These are phyloP conservation scores for Penicillium chermesinum DNA, from an alignment of 495 filamentous ascomycete genomes.

Conservation along the genomic window DNA sequence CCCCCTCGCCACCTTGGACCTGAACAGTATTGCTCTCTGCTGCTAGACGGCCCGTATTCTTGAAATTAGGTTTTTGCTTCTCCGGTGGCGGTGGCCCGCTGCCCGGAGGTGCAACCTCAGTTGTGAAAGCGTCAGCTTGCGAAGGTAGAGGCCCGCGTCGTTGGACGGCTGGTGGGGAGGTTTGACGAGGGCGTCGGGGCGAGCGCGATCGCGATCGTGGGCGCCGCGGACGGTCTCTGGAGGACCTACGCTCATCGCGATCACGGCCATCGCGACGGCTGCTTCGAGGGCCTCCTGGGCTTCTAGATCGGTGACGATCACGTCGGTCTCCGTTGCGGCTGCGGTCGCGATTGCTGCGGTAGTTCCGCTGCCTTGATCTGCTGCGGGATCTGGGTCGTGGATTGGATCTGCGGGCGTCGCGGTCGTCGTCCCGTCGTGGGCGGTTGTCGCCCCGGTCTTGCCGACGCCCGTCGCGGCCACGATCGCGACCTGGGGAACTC, in stretches of 20 bases:
- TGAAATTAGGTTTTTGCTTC: conserved; percentile 86
- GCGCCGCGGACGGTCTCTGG: conserved; percentile 21
- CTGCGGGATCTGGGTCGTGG: conserved; percentile 30
- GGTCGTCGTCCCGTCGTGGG: conserved; percentile 23
- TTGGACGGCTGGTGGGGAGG: conserved; percentile 24
- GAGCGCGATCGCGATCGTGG: conserved; percentile 30
- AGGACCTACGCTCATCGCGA: conserved; percentile 20
- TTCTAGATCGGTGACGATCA: conserved; percentile 22
- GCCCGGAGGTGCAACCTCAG: conserved; percentile 38
- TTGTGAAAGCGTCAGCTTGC: conserved; percentile 62
- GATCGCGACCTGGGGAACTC: not conserved
- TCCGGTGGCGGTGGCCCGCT: conserved; percentile 39
- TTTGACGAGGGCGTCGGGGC: conserved; percentile 27
- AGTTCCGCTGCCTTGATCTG: conserved; percentile 18
- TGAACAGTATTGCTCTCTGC: conserved; percentile 83
- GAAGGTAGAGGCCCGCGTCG: conserved; percentile 61
- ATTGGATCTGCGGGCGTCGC: conserved; percentile 28
- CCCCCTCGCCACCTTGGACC: conserved; percentile 51
- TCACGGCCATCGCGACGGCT: conserved; percentile 26
- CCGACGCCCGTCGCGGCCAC: too few relatives aligned
- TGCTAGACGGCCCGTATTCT: conserved; percentile 72
- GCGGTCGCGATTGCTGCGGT: conserved; percentile 24
- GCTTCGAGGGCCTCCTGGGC: conserved; percentile 26
- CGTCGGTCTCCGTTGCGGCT: too few relatives aligned
- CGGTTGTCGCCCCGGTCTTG: not conserved